phyloP scores from a whole-genome alignment of 306 rosid species.

The Prunus mume region DNA sequence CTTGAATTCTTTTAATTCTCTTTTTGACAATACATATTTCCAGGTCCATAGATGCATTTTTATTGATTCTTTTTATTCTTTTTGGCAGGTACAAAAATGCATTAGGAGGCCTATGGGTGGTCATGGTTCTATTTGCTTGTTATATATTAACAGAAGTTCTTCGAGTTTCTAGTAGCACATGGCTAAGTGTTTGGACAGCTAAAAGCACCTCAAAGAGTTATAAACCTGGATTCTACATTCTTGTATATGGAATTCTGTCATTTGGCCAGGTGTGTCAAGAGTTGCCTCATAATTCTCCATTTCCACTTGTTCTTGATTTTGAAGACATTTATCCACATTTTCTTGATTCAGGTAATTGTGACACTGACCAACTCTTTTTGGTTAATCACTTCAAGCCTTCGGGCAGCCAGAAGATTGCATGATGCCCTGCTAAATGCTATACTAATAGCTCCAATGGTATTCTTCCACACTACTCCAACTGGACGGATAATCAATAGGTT shows the following conservation, averaged over 20 bases:
- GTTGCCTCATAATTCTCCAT: not conserved
- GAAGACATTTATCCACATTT: constrained; percentile 3
- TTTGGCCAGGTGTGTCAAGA: constrained; percentile 64
- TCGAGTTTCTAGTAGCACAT: constrained; percentile 76
- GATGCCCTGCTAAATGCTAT: constrained; percentile 54
- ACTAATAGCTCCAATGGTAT: constrained; percentile 74
- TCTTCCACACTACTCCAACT: constrained; percentile 87
- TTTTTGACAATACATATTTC: not conserved
- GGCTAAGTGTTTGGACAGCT: constrained; percentile 82
- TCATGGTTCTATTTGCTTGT: constrained; percentile 54
- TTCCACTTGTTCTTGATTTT: too few species aligned
- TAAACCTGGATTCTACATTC: constrained; percentile 61
- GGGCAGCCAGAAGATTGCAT: constrained; percentile 67
- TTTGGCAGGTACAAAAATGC: constrained; percentile 64
- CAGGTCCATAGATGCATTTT: not conserved
- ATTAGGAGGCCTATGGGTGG: constrained; percentile 84
- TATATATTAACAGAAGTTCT: constrained; percentile 63
- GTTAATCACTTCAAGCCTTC: constrained; percentile 71
- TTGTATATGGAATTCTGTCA: constrained; percentile 63
- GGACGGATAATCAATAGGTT: constrained; percentile 90
- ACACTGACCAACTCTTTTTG: constrained; percentile 74
- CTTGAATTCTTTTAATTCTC: not conserved
- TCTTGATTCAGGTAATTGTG: constrained; percentile 55
- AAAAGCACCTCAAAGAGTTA: constrained; percentile 48
- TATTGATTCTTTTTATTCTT: constrained; percentile 13